Evolutionary conservation across 345 rosid genomes (phyloP).

Genomic region (Populus pruinosa): DNA sequence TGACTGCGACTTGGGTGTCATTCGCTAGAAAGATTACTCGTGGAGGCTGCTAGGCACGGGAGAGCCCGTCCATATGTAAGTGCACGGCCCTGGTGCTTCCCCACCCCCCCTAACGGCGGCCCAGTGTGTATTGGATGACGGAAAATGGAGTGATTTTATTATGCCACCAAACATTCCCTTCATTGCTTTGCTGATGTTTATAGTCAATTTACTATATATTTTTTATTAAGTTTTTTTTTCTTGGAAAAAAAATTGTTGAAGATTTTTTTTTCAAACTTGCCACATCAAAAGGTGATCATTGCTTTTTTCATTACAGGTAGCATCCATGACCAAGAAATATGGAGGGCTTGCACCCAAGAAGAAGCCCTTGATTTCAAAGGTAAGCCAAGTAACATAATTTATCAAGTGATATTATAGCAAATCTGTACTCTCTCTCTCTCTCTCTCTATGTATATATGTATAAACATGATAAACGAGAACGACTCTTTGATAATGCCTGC

Average conservation of each 20-base stretch:
- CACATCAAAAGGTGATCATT: neutral
- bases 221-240: neutral
- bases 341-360: slow-evolving; percentile 80
- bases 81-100: too few relatives aligned
- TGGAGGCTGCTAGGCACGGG: neutral
- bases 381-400: neutral
- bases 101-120: too few relatives aligned
- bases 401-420: neutral
- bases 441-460: neutral
- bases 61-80: neutral
- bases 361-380: slow-evolving; percentile 77
- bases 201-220: too few relatives aligned
- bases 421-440: too few relatives aligned
- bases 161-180: too few relatives aligned
- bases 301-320: slow-evolving; percentile 18
- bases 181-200: too few relatives aligned
- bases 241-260: neutral
- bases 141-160: too few relatives aligned
- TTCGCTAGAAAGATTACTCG: too few relatives aligned
- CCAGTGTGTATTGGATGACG: too few relatives aligned
- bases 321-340: slow-evolving; percentile 43
- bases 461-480: neutral
- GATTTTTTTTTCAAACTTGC: neutral
- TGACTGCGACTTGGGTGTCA: too few relatives aligned
- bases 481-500: neutral